Conservation (phyloP, 2,329 filamentous ascomycete species). For the Microsporum audouinii region DNA sequence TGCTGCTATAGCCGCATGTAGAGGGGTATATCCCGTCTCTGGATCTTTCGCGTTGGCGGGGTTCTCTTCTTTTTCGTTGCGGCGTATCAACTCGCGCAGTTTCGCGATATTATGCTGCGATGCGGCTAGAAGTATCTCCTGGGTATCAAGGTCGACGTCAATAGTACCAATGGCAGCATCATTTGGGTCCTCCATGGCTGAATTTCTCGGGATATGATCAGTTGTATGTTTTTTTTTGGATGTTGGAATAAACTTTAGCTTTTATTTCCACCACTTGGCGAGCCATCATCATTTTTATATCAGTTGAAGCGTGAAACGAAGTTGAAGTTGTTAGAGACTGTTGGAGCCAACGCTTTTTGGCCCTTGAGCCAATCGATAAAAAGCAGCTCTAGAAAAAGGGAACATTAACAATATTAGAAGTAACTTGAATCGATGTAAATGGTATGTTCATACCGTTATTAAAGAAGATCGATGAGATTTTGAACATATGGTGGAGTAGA, state of each 20-base stretch:
- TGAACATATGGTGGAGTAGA: not conserved
- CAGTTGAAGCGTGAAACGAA: too few species aligned
- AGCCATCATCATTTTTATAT: not conserved
- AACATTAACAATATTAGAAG: too few species aligned
- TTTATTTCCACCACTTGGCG: not conserved
- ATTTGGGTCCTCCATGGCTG: slow-evolving; percentile 4
- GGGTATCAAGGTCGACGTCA: slow-evolving; percentile 32
- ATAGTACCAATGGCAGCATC: slow-evolving; percentile 6
- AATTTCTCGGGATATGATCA: not conserved
- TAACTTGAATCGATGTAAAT: too few species aligned
- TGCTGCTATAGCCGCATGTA: slow-evolving; percentile 81
- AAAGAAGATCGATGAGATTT: not conserved
- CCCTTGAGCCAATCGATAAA: too few species aligned
- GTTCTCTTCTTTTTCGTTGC: slow-evolving; percentile 34
- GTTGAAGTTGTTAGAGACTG: too few species aligned
- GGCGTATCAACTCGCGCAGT: slow-evolving; percentile 58
- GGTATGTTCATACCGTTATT: not conserved
- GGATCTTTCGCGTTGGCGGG: slow-evolving; percentile 70
- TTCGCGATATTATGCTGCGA: slow-evolving; percentile 55
- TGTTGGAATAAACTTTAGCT: not conserved
- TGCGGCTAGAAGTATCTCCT: slow-evolving; percentile 55
- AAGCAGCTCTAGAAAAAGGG: too few species aligned
- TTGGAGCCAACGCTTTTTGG: too few species aligned
- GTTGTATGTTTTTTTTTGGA: not conserved
- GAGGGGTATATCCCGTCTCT: slow-evolving; percentile 71